A percentile compares a stretch with the other conserved stretches of the same genome.
These are phyloP conservation scores for Lanmaoa rubissima DNA, from an alignment of 768 basidiomycete genomes.

Conservation along the genomic window DNA sequence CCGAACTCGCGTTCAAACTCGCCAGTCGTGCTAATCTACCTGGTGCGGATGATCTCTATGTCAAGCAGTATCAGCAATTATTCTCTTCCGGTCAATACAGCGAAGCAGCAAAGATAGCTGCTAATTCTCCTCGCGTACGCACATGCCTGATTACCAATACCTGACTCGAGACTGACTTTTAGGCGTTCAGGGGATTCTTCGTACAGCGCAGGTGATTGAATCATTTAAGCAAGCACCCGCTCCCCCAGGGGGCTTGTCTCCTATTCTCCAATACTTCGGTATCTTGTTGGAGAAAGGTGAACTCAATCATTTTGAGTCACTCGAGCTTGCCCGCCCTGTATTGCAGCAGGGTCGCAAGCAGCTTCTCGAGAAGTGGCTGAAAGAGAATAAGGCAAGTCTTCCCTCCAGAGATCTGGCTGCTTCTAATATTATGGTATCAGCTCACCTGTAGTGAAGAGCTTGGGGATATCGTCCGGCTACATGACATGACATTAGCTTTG, in stretches of 20 bases:
- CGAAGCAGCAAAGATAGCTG: conserved; percentile 97
- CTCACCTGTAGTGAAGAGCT: conserved; percentile 98
- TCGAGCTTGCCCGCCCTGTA: conserved; percentile 95
- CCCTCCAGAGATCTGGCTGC: conserved; percentile 2
- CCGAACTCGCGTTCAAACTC: conserved; percentile 96
- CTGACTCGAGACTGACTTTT: conserved; percentile 2
- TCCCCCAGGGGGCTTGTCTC: conserved; percentile 85
- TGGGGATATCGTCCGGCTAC: conserved; percentile 90
- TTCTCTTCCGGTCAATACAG: conserved; percentile 86
- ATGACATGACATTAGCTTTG: conserved; percentile 96
- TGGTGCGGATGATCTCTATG: conserved; percentile 95
- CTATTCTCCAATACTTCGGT: conserved; percentile 98
- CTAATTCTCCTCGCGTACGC: conserved; percentile 88
- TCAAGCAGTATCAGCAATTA: conserved; percentile 89
- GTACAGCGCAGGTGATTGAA: conserved; percentile 93
- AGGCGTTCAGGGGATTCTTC: conserved; percentile 74
- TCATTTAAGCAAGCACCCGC: conserved; percentile 96
- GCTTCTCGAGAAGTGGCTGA: conserved; percentile 97
- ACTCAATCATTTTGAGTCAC: conserved; percentile 92
- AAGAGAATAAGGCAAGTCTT: conserved; percentile 88
- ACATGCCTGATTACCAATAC: neutral
- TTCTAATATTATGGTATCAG: conserved; percentile 39
- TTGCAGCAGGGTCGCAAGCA: conserved; percentile 96
- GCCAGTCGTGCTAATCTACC: conserved; percentile 95
- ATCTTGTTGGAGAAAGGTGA: conserved; percentile 98